Evolutionary conservation across 345 rosid genomes (phyloP).

Genomic region (Capsella bursapastoris): DNA sequence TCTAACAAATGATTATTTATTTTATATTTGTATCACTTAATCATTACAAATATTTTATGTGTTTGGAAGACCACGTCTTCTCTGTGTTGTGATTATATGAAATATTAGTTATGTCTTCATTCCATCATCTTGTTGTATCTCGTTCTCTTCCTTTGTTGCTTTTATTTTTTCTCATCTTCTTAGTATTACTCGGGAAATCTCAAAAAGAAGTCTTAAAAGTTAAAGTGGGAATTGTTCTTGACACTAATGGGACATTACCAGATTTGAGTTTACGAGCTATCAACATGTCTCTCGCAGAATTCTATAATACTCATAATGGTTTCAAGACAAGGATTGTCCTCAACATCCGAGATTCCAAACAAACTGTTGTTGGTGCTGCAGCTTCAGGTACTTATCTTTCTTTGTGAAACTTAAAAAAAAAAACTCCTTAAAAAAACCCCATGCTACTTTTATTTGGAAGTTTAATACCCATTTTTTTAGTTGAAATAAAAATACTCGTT

Average conservation of each 20-base stretch:
- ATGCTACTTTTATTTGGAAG: no score
- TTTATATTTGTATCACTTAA: no score
- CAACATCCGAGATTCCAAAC: conserved; percentile 34
- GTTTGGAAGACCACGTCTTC: no score
- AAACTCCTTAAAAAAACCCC: no score
- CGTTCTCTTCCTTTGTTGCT: conserved; percentile 32
- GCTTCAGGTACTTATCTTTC: conserved; percentile 44
- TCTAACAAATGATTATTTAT: no score
- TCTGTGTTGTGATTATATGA: no score
- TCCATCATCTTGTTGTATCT: conserved; percentile 8
- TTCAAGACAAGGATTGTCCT: conserved; percentile 42
- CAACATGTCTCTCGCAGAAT: conserved; percentile 43
- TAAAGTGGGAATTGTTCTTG: conserved; percentile 47
- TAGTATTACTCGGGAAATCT: conserved; percentile 18
- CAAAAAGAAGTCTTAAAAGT: conserved; percentile 38
- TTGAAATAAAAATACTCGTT: no score
- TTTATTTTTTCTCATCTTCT: conserved; percentile 1
- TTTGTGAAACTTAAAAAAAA: no score
- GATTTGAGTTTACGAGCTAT: conserved; percentile 34
- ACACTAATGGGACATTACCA: conserved; percentile 30
- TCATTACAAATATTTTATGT: no score
- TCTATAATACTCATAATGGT: conserved; percentile 31
- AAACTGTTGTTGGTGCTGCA: conserved; percentile 47
- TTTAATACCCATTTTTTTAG: no score
- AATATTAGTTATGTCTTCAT: conserved; percentile 3